Conservation (phyloP, 2,329 filamentous ascomycete species). For the Fusarium sp. region DNA sequence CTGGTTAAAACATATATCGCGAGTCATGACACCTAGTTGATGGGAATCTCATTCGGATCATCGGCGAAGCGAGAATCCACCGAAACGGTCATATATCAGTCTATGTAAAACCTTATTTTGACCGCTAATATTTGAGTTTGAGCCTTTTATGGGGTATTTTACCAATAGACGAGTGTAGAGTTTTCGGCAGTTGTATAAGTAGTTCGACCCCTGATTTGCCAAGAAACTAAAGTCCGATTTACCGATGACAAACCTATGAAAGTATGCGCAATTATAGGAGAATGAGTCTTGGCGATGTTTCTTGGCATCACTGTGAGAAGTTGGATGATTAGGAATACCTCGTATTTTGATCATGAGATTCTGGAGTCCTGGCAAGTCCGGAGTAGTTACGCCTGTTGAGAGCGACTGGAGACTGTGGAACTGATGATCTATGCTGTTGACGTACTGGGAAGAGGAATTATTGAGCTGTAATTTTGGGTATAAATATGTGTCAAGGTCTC, state of each 20-base stretch:
- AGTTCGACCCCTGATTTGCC: not conserved
- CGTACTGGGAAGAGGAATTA: rapidly evolving
- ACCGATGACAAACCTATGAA: too few relatives aligned
- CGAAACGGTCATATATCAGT: not conserved
- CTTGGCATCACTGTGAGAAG: not conserved
- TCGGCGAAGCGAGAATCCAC: not conserved
- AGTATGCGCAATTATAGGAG: too few relatives aligned
- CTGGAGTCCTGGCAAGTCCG: rapidly evolving
- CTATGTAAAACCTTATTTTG: not conserved
- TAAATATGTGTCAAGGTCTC: not conserved
- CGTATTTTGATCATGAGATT: not conserved
- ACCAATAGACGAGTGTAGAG: not conserved
- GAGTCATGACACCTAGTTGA: not conserved
- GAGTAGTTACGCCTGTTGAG: too few relatives aligned
- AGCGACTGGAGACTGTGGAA: not conserved
- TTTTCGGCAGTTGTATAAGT: not conserved
- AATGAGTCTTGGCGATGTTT: not conserved
- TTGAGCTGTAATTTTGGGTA: not conserved
- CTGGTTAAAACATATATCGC: too few relatives aligned
- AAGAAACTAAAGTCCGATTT: not conserved
- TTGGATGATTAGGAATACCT: too few relatives aligned
- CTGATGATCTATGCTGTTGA: not conserved
- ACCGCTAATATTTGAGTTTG: not conserved
- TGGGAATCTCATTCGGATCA: not conserved
- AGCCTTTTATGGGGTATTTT: not conserved